Conservation (phyloP, 2,329 filamentous ascomycete species). For the Aureobasidium sp. region DNA sequence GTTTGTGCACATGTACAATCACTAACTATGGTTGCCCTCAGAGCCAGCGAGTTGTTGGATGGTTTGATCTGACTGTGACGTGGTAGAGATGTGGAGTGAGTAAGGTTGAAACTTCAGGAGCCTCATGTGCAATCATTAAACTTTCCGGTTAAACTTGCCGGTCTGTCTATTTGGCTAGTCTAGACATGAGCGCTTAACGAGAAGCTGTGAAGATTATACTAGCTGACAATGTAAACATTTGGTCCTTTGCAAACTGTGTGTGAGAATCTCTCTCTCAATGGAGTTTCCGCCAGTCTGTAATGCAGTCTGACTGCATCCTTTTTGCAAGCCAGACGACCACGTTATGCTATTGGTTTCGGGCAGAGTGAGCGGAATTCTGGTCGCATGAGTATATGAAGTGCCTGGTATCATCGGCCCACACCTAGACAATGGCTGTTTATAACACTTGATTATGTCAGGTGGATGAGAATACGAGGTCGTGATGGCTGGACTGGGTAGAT, state of each 20-base stretch:
- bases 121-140: background rate
- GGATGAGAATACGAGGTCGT: background rate
- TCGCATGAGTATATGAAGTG: background rate
- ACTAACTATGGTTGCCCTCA: background rate
- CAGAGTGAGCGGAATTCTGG: background rate
- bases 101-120: background rate
- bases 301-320: background rate
- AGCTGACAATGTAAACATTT: background rate
- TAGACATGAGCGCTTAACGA: background rate
- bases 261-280: background rate
- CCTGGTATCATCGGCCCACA: background rate
- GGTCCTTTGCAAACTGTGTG: background rate
- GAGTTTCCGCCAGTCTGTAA: background rate
- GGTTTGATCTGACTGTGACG: background rate
- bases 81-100: background rate
- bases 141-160: background rate
- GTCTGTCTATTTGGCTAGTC: background rate
- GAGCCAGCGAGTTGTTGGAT: background rate
- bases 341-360: background rate
- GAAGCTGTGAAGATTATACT: background rate
- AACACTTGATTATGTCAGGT: background rate
- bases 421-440: background rate
- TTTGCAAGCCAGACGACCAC: background rate
- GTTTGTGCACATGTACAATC: background rate
- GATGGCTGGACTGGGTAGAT: background rate